A percentile compares a stretch with the other conserved stretches of the same genome.
These are phyloP conservation scores for Leccinum griseonigrum DNA, from an alignment of 1,284 basidiomycete genomes.

Conservation along the genomic window DNA sequence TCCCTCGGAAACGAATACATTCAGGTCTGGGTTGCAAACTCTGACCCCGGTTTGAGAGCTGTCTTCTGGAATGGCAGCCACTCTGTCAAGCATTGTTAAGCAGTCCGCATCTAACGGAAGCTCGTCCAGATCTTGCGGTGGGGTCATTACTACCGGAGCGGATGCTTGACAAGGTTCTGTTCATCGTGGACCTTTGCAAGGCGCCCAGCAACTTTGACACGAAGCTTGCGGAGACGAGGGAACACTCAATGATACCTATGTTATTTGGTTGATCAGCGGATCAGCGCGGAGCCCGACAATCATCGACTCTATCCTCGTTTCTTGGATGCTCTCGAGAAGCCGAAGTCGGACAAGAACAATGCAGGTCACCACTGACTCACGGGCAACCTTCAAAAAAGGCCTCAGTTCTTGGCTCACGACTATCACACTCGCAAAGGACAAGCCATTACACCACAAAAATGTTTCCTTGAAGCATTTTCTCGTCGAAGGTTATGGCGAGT, in stretches of 20 bases:
- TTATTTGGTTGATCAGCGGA: constrained; percentile 94
- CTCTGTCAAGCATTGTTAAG: constrained; percentile 88
- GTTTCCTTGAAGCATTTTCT: constrained; percentile 96
- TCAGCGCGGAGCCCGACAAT: constrained; percentile 97
- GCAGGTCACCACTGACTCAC: constrained; percentile 76
- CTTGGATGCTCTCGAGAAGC: constrained; percentile 76
- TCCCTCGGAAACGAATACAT: constrained; percentile 88
- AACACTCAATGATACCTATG: constrained; percentile 76
- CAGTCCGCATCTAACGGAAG: constrained; percentile 86
- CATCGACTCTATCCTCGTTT: constrained; percentile 94
- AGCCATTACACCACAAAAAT: constrained; percentile 91
- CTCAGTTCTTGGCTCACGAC: constrained; percentile 94
- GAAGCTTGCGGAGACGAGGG: constrained; percentile 83
- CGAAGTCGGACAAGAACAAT: constrained; percentile 71
- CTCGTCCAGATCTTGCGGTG: constrained; percentile 82
- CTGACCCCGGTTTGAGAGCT: constrained; percentile 82
- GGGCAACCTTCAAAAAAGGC: constrained; percentile 85
- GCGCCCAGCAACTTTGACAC: constrained; percentile 84
- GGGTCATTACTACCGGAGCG: constrained; percentile 57
- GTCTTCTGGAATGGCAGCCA: constrained; percentile 93
- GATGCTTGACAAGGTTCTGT: constrained; percentile 85
- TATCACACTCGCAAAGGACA: constrained; percentile 89
- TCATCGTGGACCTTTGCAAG: constrained; percentile 92
- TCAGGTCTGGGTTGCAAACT: constrained; percentile 95
- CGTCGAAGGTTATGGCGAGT: constrained; percentile 89